phyloP scores from a whole-genome alignment of 768 basidiomycete species.

The Cubamyces lactineus region DNA sequence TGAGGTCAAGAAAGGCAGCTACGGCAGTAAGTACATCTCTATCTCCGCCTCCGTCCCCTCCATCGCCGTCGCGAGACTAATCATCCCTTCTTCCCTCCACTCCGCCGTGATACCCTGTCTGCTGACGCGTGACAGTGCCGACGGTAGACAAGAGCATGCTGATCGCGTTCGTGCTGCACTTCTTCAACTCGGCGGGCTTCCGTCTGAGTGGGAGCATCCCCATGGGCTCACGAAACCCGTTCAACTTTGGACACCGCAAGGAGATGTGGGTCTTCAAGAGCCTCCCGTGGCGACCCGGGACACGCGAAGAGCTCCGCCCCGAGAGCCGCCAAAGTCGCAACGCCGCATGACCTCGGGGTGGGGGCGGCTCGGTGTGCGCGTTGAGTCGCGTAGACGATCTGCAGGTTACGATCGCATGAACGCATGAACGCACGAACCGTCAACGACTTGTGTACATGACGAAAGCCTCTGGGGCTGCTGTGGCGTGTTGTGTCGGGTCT shows the following conservation, averaged over 20 bases:
- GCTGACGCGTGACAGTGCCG: constrained; percentile 34
- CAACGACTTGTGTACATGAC: background rate
- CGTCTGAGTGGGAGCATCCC: constrained; percentile 70
- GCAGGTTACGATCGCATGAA: background rate
- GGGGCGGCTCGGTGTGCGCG: no score
- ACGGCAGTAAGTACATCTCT: constrained; percentile 26
- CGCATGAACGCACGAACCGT: background rate
- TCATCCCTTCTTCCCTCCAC: background rate
- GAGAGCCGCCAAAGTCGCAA: constrained; percentile 24
- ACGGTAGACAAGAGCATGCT: constrained; percentile 58
- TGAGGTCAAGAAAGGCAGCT: constrained; percentile 51
- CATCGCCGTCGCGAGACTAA: no score
- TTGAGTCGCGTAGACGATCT: background rate
- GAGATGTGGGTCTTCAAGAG: constrained; percentile 69
- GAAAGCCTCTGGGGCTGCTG: no score
- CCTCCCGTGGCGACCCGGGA: constrained; percentile 28
- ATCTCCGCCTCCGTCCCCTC: background rate
- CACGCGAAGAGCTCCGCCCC: constrained; percentile 5
- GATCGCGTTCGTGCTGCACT: constrained; percentile 63
- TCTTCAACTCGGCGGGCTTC: constrained; percentile 59
- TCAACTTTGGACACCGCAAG: constrained; percentile 47
- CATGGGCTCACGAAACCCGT: constrained; percentile 46
- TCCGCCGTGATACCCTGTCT: background rate
- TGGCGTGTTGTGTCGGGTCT: no score
- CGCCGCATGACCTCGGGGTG: background rate